Base-by-base conservation (phyloP, 805 yeast genomes). In the Saccharomycopsis sp. region DNA sequence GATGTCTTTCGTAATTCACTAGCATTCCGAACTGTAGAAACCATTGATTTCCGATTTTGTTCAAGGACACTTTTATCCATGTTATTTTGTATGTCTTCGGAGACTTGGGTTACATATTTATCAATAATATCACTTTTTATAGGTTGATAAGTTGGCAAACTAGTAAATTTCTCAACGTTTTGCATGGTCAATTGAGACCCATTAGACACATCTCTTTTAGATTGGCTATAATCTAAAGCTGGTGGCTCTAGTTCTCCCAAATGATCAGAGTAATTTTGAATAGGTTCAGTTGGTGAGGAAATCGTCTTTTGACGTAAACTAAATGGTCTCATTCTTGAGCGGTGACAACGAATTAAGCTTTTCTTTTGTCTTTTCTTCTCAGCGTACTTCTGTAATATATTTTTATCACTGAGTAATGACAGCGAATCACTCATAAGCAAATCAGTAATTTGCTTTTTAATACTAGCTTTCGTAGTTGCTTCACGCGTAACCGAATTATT, bases 121-220 rank as follows among this genome's bases (percentile, higher is more conserved):
- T 47, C 51, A 14, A 47, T 47, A 6, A 47, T 23, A 13, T 43
- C 42, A 14, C 28, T 37, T 26, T 44, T 43, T 21, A 46, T 37
- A 13, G 51, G 51, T n/a, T 32, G 34, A 33, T 47, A 47, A 5
- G 22, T 20, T 9, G 42, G 48, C 17, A 31, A 22, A 32, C 19
- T 38, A 3, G 28, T 7, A n/a, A 44, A 38, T 32, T 40, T 43
- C 35, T 47, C 40, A 14, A 47, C 23, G 33, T 47, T 47, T 22
- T 40, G 39, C 29, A 33, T 23, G 2, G 51, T 47, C 13, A 47
- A 27, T 26, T 43, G 44, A 4, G 42, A 36, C 24, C 42, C 22
- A 9, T 11, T n/a, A 14, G 47, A 47, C 19, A 14, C 17, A 9
- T 9, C 19, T 5, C 35, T 17, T 26, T 13, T 8, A 17, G 41